Evolutionary conservation across 495 filamentous ascomycete species (phyloP).

Genomic region (Halenospora varia): DNA sequence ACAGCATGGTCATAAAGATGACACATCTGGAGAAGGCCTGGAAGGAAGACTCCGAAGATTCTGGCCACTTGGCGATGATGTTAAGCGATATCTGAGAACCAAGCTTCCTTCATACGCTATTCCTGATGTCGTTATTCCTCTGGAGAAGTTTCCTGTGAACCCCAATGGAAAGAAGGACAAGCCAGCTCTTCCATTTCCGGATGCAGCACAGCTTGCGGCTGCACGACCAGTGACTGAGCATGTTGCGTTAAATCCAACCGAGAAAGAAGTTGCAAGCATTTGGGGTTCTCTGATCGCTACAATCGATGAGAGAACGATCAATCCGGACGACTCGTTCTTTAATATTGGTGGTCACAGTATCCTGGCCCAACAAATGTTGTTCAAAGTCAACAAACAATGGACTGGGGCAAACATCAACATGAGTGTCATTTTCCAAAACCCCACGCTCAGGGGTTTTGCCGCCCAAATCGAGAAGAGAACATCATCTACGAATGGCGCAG

Average conservation of each 20-base stretch:
- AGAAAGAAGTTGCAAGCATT: conserved; percentile 60
- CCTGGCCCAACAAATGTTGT: conserved; percentile 81
- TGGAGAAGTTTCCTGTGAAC: conserved; percentile 80
- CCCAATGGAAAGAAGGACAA: conserved; percentile 95
- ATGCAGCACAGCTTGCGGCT: conserved; percentile 57
- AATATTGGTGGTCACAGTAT: conserved; percentile 87
- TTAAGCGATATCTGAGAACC: conserved; percentile 68
- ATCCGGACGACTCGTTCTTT: conserved; percentile 71
- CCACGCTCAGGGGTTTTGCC: conserved; percentile 69
- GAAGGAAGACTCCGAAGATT: conserved; percentile 63
- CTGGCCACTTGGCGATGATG: conserved; percentile 64
- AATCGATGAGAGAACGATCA: conserved; percentile 46
- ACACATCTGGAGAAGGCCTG: conserved; percentile 44
- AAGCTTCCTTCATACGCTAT: conserved; percentile 81
- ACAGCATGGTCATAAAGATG: conserved; percentile 46
- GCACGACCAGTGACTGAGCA: conserved; percentile 27
- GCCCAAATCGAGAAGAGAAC: conserved; percentile 63
- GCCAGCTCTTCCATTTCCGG: conserved; percentile 86
- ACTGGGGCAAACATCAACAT: conserved; percentile 67
- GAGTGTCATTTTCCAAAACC: conserved; percentile 69
- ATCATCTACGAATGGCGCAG: conserved; percentile 27
- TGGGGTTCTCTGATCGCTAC: conserved; percentile 57
- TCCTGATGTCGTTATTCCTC: conserved; percentile 71
- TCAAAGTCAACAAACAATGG: conserved; percentile 34
- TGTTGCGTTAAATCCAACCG: conserved; percentile 46